A percentile compares a stretch with the other conserved stretches of the same genome.
These are phyloP conservation scores for Eucalyptus caleyi DNA, from an alignment of 345 rosid species.

Conservation along the genomic window DNA sequence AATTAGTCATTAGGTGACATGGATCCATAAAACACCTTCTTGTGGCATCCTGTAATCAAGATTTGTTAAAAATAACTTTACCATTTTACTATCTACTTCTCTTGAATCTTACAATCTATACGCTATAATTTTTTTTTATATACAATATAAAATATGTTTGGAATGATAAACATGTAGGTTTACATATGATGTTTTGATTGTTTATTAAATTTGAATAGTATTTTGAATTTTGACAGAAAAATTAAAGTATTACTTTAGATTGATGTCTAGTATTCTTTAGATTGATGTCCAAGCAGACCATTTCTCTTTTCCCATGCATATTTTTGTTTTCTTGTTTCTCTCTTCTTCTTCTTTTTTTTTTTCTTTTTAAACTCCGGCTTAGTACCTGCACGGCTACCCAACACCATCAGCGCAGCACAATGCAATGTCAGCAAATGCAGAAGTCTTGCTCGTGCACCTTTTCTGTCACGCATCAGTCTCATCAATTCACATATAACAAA, in stretches of 20 bases:
- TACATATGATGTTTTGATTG: not conserved
- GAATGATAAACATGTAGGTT: not conserved
- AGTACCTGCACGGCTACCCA: not conserved
- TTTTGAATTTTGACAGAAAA: not conserved
- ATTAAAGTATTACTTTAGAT: not conserved
- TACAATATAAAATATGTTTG: not conserved
- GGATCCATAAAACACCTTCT: not conserved
- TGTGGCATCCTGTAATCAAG: not conserved
- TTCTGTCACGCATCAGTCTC: not conserved
- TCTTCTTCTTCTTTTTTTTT: fast-evolving
- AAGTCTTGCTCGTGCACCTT: not conserved
- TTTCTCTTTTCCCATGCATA: not conserved
- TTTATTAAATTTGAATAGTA: not conserved
- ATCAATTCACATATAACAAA: not conserved
- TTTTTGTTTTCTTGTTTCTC: not conserved
- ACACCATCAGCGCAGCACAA: not conserved
- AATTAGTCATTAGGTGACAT: not conserved
- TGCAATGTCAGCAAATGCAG: not conserved
- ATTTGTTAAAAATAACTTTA: not conserved
- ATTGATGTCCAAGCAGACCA: not conserved
- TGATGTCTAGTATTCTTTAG: not conserved
- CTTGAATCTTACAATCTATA: fast-evolving
- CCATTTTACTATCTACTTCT: not conserved
- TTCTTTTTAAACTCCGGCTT: not conserved
- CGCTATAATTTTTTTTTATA: not conserved